These are phyloP conservation scores for Apiospora hydei DNA, from an alignment of 2,329 filamentous ascomycete genomes.

Conservation along the genomic window DNA sequence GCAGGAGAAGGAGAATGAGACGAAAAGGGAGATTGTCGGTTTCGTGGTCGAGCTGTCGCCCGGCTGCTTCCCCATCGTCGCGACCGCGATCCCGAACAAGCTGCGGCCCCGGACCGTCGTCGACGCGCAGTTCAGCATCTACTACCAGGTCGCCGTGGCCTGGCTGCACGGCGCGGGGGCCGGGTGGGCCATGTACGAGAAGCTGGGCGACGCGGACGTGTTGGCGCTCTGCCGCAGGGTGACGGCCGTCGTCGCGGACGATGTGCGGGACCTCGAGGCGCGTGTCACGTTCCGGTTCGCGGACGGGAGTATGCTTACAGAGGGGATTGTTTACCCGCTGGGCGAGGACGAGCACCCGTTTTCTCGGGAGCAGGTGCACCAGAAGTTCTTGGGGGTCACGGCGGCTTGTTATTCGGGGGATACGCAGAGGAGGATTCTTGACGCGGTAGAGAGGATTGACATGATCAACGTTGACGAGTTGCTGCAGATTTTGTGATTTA, in stretches of 20 bases:
- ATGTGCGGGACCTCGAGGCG: conserved; percentile 31
- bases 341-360: conserved; percentile 37
- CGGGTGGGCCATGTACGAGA: conserved; percentile 38
- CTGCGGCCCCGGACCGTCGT: conserved; percentile 37
- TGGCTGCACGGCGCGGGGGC: conserved; percentile 36
- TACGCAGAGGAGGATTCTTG: conserved; percentile 30
- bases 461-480: conserved; percentile 28
- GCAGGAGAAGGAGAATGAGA: background rate
- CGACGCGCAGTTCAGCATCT: conserved; percentile 41
- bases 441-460: conserved; percentile 31
- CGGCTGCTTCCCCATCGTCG: conserved; percentile 35
- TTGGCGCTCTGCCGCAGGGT: conserved; percentile 33
- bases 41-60: conserved; percentile 35
- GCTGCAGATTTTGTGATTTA: conserved; percentile 27
- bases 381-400: conserved; percentile 36
- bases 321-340: conserved; percentile 31
- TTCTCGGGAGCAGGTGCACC: conserved; percentile 32
- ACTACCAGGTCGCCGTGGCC: conserved; percentile 39
- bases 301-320: conserved; percentile 30
- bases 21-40: conserved; percentile 27
- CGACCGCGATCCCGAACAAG: conserved; percentile 35
- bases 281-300: conserved; percentile 29
- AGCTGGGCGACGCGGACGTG: conserved; percentile 33
- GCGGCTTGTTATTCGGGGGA: conserved; percentile 30
- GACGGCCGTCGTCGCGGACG: conserved; percentile 29